A percentile compares a stretch with the other conserved stretches of the same genome.
phyloP scores from a whole-genome alignment of 164 flowering plant genomes.

The Magnolia kwangsiensis region DNA sequence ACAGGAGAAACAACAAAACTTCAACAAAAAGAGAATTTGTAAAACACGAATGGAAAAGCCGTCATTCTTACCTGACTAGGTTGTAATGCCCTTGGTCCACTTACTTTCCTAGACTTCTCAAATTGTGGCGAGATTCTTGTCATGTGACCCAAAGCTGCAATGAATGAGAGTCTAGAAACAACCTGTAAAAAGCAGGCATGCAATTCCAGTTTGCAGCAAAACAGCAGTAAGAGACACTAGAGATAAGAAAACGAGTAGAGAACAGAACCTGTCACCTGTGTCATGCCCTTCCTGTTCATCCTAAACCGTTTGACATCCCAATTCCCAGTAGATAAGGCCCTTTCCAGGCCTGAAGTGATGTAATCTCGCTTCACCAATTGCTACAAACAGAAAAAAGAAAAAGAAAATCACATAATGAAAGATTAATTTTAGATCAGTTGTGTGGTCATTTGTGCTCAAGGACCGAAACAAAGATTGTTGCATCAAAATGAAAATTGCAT shows the following conservation, averaged over 20 bases:
- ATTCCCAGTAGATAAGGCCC: slow-evolving; percentile 89
- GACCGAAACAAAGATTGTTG: no score
- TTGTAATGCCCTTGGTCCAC: slow-evolving; percentile 98
- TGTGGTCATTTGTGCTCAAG: no score
- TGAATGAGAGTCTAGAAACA: slow-evolving; percentile 74
- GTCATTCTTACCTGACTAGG: slow-evolving; percentile 81
- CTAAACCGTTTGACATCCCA: slow-evolving; percentile 77
- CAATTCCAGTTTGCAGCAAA: neutral
- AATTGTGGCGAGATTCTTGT: slow-evolving; percentile 86
- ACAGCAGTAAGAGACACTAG: neutral
- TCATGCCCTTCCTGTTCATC: slow-evolving; percentile 85
- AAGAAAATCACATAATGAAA: neutral
- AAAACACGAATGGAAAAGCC: neutral
- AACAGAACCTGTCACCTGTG: slow-evolving; percentile 92
- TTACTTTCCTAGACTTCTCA: slow-evolving; percentile 95
- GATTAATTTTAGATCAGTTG: neutral
- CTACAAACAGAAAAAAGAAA: neutral
- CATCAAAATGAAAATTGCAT: no score
- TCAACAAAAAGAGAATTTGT: neutral
- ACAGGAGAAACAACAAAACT: neutral
- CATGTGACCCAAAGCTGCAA: slow-evolving; percentile 74
- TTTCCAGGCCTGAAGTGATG: slow-evolving; percentile 70
- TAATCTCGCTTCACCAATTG: slow-evolving; percentile 16
- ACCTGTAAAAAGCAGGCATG: slow-evolving; percentile 39
- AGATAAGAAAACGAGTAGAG: neutral